Conservation (phyloP, 352 stramenopile species). For the Pythium aphanidermatum region DNA sequence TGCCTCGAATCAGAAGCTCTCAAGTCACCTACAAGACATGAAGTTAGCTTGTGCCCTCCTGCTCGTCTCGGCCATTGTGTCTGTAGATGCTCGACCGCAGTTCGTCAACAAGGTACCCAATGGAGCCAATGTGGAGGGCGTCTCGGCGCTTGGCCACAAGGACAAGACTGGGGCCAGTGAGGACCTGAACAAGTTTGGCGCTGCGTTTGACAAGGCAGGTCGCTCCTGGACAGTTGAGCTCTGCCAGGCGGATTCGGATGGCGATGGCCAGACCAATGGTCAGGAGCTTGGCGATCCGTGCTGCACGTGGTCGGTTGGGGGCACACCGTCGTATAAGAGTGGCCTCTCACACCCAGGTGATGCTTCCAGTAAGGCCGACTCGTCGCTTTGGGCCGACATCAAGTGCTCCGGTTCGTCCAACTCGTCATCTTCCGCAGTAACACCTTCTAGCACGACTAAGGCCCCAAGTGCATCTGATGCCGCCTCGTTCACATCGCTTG, state of each 20-base stretch:
- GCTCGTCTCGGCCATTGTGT: too few species aligned
- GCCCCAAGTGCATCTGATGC: too few species aligned
- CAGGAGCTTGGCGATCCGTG: constrained; percentile 55
- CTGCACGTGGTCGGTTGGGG: constrained; percentile 27
- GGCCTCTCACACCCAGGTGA: constrained; percentile 18
- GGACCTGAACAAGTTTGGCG: constrained; percentile 25
- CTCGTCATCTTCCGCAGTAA: neutral
- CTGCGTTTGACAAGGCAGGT: constrained; percentile 25
- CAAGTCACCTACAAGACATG: too few species aligned
- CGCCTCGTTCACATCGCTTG: too few species aligned
- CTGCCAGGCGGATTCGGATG: constrained; percentile 45
- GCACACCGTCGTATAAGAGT: constrained; percentile 1
- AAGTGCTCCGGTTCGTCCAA: neutral
- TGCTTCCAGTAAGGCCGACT: constrained; percentile 7
- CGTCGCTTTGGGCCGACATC: constrained; percentile 9
- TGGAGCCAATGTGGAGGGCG: constrained; percentile 26
- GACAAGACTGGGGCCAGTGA: constrained; percentile 5
- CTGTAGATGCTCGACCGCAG: constrained; percentile 2
- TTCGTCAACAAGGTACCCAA: constrained; percentile 33
- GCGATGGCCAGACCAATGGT: constrained; percentile 53
- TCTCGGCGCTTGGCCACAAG: constrained; percentile 27
- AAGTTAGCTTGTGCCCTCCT: too few species aligned
- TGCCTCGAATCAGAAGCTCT: too few species aligned
- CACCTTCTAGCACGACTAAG: too few species aligned
- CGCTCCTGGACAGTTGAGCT: constrained; percentile 27